Evolutionary conservation across 805 yeast genomes (phyloP), one percentile per base, ranked within the genome.

Genomic region (Ogataea pini): DNA sequence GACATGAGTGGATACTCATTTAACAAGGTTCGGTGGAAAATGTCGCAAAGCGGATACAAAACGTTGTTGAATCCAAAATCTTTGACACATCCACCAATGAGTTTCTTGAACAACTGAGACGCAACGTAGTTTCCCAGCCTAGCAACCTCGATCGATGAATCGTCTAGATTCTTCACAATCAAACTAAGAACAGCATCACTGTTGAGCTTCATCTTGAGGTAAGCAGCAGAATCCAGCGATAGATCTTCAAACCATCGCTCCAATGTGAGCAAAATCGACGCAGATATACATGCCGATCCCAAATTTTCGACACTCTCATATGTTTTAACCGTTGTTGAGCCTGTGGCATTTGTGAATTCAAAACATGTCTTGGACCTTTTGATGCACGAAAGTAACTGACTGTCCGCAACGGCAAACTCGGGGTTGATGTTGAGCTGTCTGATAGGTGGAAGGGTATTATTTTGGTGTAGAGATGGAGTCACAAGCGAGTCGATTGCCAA

Each of bases 41-140:
- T 74, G 55, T 86, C 92, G 52, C 87, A 78, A 22, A 89, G 64
- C 2, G 86, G 83, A 49, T 75, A 75, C 48, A 86, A 68, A n/a
- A 83, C 73, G 2, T 75, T 62, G 58, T 89, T 90, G 62, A 88
- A 88, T 1, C 96, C 95, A 69, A 83, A 88, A 64, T 88, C 96
- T 52, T 81, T 83, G 31, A 85, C 76, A 51, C 89, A 77, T 8
- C 85, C 83, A 2, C 94, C 95, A 17, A 86, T 61, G 20, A 85
- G 60, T 32, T 82, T 78, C 55, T 76, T 76, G 39, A 86, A 68
- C 3, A 86, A 67, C 44, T 80, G 73, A 0, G 77, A 70, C 0
- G 85, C 83, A 24, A 77, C 73, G 19, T 71, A 77, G 49, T 80
- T 83, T 46, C 68, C 72, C 28, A 80, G 54, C 52, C 63, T 64